A percentile compares a stretch with the other conserved stretches of the same genome.
phyloP scores from a whole-genome alignment of 1,284 basidiomycete species.

The Marasmius fiardii region DNA sequence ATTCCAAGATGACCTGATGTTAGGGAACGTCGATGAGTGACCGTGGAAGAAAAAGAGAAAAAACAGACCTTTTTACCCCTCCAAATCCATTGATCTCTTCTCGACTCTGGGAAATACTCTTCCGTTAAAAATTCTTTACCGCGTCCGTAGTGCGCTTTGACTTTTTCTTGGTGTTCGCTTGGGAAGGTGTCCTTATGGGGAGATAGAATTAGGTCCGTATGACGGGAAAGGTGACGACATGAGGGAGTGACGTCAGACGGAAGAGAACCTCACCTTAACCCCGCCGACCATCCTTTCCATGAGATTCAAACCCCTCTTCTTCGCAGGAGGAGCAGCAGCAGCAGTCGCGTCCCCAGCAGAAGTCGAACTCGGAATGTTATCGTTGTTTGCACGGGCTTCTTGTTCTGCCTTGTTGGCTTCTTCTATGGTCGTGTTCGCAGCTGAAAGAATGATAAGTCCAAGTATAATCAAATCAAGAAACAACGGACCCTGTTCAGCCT shows the following conservation, averaged over 20 bases:
- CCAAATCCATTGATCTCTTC: slow-evolving; percentile 81
- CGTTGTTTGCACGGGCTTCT: neutral
- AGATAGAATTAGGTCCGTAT: too few species aligned
- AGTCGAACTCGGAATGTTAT: neutral
- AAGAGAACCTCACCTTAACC: neutral
- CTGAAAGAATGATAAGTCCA: neutral
- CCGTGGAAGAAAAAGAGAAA: neutral
- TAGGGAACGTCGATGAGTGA: slow-evolving; percentile 17
- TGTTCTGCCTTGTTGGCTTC: slow-evolving; percentile 8
- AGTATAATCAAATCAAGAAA: neutral
- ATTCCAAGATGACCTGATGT: slow-evolving; percentile 82
- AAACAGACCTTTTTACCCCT: slow-evolving; percentile 66
- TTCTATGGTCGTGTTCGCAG: slow-evolving; percentile 12
- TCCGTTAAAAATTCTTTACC: slow-evolving; percentile 67
- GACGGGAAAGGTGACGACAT: neutral
- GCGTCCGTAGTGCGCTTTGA: slow-evolving; percentile 47
- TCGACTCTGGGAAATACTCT: slow-evolving; percentile 86
- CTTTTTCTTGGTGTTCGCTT: slow-evolving; percentile 58
- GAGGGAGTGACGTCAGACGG: slow-evolving; percentile 22
- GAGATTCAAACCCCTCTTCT: slow-evolving; percentile 51
- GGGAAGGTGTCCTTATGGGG: slow-evolving; percentile 38
- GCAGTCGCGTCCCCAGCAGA: neutral
- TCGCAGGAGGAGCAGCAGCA: too few species aligned
- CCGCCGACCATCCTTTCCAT: slow-evolving; percentile 42
- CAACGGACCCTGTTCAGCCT: neutral